These are phyloP conservation scores for Cenchrus fungigraminus DNA, from an alignment of 176 grass and related monocot genomes.

Conservation along the genomic window DNA sequence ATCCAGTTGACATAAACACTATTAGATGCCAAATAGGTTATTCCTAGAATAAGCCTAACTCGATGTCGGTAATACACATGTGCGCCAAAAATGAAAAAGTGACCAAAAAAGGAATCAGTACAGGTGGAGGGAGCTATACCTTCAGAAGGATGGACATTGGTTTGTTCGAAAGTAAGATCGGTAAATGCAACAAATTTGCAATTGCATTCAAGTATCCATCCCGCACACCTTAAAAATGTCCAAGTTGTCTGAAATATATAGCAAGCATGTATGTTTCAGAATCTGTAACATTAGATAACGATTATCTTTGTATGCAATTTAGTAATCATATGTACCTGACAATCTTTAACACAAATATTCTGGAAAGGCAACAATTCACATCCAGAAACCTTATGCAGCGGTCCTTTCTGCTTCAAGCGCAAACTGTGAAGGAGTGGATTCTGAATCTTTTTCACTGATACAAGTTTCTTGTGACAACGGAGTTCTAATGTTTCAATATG, in stretches of 20 bases:
- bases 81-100: background rate
- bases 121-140: slow-evolving; percentile 14
- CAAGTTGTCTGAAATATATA: slow-evolving; percentile 33
- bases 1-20: background rate
- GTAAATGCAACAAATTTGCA: slow-evolving; percentile 11
- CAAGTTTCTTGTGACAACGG: slow-evolving; percentile 10
- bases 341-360: slow-evolving; percentile 25
- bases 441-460: slow-evolving; percentile 16
- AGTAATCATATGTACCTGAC: slow-evolving; percentile 20
- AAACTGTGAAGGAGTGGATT: background rate
- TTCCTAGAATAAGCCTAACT: background rate
- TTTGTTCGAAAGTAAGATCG: background rate
- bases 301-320: background rate
- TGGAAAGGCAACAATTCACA: slow-evolving; percentile 9
- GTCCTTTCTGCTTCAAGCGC: slow-evolving; percentile 26
- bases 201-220: background rate
- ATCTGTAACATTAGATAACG: slow-evolving; percentile 7
- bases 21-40: background rate
- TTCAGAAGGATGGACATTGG: slow-evolving; percentile 5
- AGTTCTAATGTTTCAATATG: slow-evolving; percentile 30
- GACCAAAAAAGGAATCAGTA: background rate
- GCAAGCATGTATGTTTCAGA: background rate
- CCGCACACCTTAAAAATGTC: slow-evolving; percentile 25
- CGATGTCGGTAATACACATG: background rate
- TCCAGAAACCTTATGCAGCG: background rate